Percentiles rank a stretch among this genome's conserved stretches.
Conservation (phyloP, 345 rosid species). For the Hibiscus tridactylites region DNA sequence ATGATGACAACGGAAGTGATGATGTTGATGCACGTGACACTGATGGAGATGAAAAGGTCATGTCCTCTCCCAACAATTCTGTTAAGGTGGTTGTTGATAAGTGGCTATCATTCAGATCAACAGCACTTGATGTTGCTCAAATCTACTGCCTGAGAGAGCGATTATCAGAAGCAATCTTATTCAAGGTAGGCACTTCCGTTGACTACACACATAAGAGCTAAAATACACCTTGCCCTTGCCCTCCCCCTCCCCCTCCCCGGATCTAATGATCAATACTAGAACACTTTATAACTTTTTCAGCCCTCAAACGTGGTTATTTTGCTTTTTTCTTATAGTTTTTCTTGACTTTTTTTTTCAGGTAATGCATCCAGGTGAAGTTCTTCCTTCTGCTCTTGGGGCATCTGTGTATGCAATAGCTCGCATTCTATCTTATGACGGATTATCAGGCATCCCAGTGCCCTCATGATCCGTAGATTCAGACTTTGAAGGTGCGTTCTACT, state of each 20-base stretch:
- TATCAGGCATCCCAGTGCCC: constrained; percentile 34
- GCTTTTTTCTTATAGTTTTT: not conserved
- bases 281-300: not conserved
- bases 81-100: constrained; percentile 62
- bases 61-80: constrained; percentile 75
- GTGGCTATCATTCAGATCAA: constrained; percentile 68
- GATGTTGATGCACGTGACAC: constrained; percentile 33
- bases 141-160: constrained; percentile 85
- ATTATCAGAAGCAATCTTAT: constrained; percentile 58
- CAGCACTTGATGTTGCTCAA: constrained; percentile 81
- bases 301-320: not conserved
- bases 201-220: not conserved
- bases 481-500: constrained; percentile 17
- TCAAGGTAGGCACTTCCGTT: constrained; percentile 38
- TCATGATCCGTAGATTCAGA: not conserved
- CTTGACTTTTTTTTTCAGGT: constrained; percentile 38
- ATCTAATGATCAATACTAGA: not conserved
- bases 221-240: not conserved
- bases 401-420: constrained; percentile 46
- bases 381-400: constrained; percentile 65
- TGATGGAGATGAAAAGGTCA: constrained; percentile 43
- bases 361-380: constrained; percentile 39
- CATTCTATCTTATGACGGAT: constrained; percentile 58
- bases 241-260: not conserved
- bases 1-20: constrained; percentile 27